A percentile compares a stretch with the other conserved stretches of the same genome.
Evolutionary conservation across 2,329 filamentous ascomycete species (phyloP).

Genomic region (Beauveria pseudobassiana): DNA sequence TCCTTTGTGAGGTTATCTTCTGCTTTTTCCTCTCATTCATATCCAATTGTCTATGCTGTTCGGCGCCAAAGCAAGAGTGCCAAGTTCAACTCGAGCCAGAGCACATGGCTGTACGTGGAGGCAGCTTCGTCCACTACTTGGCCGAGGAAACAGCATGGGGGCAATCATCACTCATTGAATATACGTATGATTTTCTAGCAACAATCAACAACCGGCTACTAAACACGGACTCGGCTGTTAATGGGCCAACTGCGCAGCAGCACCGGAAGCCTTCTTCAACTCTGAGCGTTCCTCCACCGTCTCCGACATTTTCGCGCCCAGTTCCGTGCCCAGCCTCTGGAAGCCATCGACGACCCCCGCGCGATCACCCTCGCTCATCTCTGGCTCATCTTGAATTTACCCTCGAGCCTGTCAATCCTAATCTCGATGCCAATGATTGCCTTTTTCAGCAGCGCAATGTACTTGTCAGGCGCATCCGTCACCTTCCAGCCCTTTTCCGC

Average conservation of each 20-base stretch:
- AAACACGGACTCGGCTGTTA: not conserved
- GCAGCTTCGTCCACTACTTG: no score
- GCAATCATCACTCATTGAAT: no score
- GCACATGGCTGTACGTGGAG: no score
- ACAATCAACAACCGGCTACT: no score
- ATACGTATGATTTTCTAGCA: not conserved
- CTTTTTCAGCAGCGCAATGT: slow-evolving; percentile 50
- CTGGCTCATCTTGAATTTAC: slow-evolving; percentile 63
- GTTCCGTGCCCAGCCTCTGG: slow-evolving; percentile 15
- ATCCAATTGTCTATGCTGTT: no score
- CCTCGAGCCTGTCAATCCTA: slow-evolving; percentile 43
- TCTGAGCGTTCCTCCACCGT: slow-evolving; percentile 3
- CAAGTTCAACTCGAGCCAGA: no score
- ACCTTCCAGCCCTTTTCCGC: slow-evolving; percentile 45
- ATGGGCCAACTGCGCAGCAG: not conserved
- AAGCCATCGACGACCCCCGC: slow-evolving; percentile 53
- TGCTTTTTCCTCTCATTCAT: no score
- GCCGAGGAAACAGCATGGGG: no score
- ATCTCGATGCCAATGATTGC: slow-evolving; percentile 56
- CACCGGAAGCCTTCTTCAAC: slow-evolving; percentile 7
- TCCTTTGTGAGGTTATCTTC: no score
- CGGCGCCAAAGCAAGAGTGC: no score
- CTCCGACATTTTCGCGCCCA: not conserved
- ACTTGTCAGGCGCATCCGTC: slow-evolving; percentile 46
- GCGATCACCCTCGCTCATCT: slow-evolving; percentile 45